These are phyloP conservation scores for Ganoderma boninense DNA, from an alignment of 1,284 basidiomycete genomes.

Conservation along the genomic window DNA sequence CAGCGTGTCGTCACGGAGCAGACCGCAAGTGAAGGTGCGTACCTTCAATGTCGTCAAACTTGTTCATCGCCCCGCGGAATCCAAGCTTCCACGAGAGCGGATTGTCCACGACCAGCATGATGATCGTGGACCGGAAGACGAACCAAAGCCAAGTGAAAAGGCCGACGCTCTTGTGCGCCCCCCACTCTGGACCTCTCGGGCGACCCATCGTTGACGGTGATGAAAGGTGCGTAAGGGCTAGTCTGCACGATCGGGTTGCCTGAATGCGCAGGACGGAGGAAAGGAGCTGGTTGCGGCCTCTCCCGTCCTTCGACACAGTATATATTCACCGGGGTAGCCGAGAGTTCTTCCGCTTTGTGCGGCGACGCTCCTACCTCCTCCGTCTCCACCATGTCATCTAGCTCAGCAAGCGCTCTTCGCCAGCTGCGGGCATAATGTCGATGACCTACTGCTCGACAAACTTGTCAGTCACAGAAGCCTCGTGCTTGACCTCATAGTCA, in stretches of 20 bases:
- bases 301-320: not conserved
- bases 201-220: not conserved
- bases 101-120: slow-evolving; percentile 17
- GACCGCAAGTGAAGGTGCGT: not conserved
- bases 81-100: slow-evolving; percentile 13
- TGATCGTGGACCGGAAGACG: slow-evolving; percentile 8
- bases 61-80: not conserved
- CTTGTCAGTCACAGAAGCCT: not conserved
- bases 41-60: slow-evolving; percentile 16
- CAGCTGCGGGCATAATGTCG: not conserved
- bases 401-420: not conserved
- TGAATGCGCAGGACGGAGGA: not conserved
- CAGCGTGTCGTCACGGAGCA: not conserved
- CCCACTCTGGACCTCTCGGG: not conserved
- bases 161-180: slow-evolving; percentile 5
- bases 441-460: not conserved
- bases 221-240: not conserved
- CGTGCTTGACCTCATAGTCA: not conserved
- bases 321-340: not conserved
- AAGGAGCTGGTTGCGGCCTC: not conserved
- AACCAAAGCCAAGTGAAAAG: slow-evolving; percentile 8
- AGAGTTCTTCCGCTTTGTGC: not conserved
- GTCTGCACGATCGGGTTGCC: not conserved
- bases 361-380: not conserved
- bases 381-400: not conserved